phyloP scores from a whole-genome alignment of 768 basidiomycete species.

The Suillus sp. region DNA sequence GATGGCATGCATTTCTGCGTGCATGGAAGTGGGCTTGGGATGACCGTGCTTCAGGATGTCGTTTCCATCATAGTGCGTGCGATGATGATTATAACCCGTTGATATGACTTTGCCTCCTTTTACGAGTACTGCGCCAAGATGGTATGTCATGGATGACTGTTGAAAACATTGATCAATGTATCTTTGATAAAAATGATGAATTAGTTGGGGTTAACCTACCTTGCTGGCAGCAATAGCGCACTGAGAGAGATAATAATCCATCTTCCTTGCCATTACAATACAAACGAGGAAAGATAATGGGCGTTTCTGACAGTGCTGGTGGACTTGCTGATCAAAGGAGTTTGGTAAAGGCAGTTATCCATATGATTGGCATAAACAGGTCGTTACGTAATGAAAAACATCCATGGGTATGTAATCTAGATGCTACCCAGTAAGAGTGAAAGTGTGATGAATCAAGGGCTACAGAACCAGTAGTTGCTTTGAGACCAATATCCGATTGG shows the following conservation, averaged over 20 bases:
- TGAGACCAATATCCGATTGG: conserved; percentile 81
- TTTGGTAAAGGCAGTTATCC: background rate
- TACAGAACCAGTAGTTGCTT: conserved; percentile 52
- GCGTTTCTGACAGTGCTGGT: background rate
- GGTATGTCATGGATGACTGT: conserved; percentile 48
- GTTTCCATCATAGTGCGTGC: conserved; percentile 53
- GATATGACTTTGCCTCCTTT: conserved; percentile 60
- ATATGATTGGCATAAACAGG: background rate
- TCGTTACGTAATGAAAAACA: conserved; percentile 8
- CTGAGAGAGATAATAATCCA: conserved; percentile 53
- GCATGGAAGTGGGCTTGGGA: conserved; percentile 48
- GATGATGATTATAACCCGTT: conserved; percentile 54
- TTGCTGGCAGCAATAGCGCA: conserved; percentile 51
- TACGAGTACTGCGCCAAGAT: conserved; percentile 45
- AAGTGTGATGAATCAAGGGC: conserved; percentile 14
- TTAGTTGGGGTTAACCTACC: conserved; percentile 20
- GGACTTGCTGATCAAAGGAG: conserved; percentile 2
- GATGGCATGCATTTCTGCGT: conserved; percentile 64
- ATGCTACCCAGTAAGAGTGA: background rate
- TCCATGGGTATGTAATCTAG: background rate
- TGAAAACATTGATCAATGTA: background rate
- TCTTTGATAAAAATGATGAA: conserved; percentile 1
- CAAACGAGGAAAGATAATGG: background rate
- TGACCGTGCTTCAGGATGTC: conserved; percentile 40
- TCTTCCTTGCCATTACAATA: conserved; percentile 38